These are phyloP conservation scores for Pseudogymnoascus sp. DNA, from an alignment of 2,329 filamentous ascomycete genomes.

Conservation along the genomic window DNA sequence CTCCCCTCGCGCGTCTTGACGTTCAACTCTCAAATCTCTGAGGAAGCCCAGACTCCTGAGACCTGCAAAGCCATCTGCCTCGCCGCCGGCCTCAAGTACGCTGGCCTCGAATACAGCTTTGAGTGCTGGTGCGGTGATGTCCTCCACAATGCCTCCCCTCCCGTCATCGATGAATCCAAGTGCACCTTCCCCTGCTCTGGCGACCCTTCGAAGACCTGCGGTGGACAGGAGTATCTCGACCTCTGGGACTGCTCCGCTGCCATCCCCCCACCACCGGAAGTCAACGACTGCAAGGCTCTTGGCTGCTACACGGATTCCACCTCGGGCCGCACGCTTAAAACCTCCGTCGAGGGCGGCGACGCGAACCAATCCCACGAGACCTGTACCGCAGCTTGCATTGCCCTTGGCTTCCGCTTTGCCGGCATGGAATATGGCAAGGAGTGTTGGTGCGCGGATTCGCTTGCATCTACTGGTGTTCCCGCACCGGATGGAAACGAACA, in stretches of 20 bases:
- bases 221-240: conserved; percentile 13
- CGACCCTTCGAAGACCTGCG: conserved; percentile 14
- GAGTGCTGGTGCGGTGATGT: conserved; percentile 11
- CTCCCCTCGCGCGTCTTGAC: background rate
- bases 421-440: background rate
- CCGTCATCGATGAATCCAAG: conserved; percentile 10
- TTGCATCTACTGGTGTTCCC: conserved; percentile 11
- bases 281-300: background rate
- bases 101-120: conserved; percentile 28
- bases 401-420: background rate
- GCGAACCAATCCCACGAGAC: background rate
- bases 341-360: background rate
- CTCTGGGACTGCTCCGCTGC: conserved; percentile 10
- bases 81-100: conserved; percentile 35
- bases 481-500: conserved; percentile 14
- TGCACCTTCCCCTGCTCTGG: conserved; percentile 16
- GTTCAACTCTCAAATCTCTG: background rate
- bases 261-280: background rate
- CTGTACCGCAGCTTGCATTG: background rate
- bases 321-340: background rate
- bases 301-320: conserved; percentile 7
- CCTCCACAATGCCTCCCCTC: background rate
- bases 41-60: conserved; percentile 25
- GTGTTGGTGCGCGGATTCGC: background rate
- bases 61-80: conserved; percentile 42